Evolutionary conservation across 495 filamentous ascomycete genomes (phyloP), one percentile per base, ranked within the genome.

Genomic region (Podospora fimiseda): DNA sequence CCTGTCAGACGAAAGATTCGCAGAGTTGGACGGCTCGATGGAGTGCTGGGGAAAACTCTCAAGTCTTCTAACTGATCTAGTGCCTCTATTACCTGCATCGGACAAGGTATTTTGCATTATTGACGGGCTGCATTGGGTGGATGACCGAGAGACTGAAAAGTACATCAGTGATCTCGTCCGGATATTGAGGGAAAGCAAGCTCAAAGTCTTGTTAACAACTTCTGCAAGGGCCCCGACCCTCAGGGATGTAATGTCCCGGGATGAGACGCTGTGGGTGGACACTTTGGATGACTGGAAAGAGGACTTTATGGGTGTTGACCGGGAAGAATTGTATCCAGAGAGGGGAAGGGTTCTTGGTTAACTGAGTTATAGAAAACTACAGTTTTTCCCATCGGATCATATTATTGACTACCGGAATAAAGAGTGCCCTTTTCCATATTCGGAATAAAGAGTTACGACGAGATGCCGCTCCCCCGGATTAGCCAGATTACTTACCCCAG

Each of bases 401-500:
- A n/a, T n/a, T n/a, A n/a, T n/a, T n/a, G n/a, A n/a, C n/a, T n/a
- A n/a, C n/a, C n/a, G n/a, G n/a, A n/a, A n/a, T n/a, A n/a, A n/a
- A n/a, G n/a, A n/a, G n/a, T n/a, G n/a, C n/a, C n/a, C n/a, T n/a
- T n/a, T n/a, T n/a, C n/a, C n/a, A n/a, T n/a, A n/a, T n/a, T n/a
- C n/a, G n/a, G n/a, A n/a, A n/a, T n/a, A n/a, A n/a, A n/a, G n/a
- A n/a, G n/a, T n/a, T n/a, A 20, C 41, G 24, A 18, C 24, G 38
- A 43, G 18, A 23, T 49, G 27, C 45, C 45, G 9, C 13, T 18
- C 48, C 51, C n/a, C 23, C 19, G 54, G 37, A 51, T 56, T 52
- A 56, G n/a, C 48, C 54, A 56, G 54, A 56, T 56, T 56, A 43
- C 48, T 21, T 38, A n/a, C 9, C 49, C 36, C 37, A 36, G 23